phyloP scores from a whole-genome alignment of 2,329 filamentous ascomycete genomes.

The Penicillium sp. region DNA sequence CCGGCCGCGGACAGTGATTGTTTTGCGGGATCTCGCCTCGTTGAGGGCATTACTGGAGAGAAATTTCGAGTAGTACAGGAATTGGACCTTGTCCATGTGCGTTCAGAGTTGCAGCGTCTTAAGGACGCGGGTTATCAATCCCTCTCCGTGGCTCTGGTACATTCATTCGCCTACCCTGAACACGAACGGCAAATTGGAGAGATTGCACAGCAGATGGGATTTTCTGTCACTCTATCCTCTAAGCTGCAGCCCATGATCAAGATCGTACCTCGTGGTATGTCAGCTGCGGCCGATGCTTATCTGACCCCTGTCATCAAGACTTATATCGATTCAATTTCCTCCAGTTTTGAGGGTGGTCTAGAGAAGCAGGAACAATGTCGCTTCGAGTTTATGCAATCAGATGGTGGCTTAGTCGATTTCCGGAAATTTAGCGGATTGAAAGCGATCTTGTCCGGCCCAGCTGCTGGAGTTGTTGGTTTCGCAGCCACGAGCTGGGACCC shows the following conservation, averaged over 20 bases:
- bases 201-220: conserved; percentile 78
- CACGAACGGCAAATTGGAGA: conserved; percentile 81
- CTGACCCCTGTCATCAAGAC: conserved; percentile 78
- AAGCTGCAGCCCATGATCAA: conserved; percentile 87
- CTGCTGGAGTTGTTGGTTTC: conserved; percentile 93
- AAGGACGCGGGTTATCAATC: conserved; percentile 73
- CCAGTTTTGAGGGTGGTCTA: conserved; percentile 79
- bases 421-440: conserved; percentile 77
- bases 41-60: conserved; percentile 64
- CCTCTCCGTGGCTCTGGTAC: conserved; percentile 85
- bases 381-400: conserved; percentile 97
- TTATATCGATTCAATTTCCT: conserved; percentile 62
- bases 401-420: conserved; percentile 67
- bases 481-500: conserved; percentile 88
- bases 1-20: conserved; percentile 66
- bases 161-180: conserved; percentile 85
- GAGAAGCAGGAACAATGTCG: conserved; percentile 72
- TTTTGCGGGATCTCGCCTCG: conserved; percentile 67
- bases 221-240: conserved; percentile 76
- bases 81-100: conserved; percentile 59
- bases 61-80: conserved; percentile 70
- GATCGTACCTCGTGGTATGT: conserved; percentile 75
- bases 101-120: conserved; percentile 66
- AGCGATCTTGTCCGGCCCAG: conserved; percentile 87
- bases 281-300: conserved; percentile 78